These are phyloP conservation scores for Stachybotrys elegans DNA, from an alignment of 2,329 filamentous ascomycete species.

Conservation along the genomic window DNA sequence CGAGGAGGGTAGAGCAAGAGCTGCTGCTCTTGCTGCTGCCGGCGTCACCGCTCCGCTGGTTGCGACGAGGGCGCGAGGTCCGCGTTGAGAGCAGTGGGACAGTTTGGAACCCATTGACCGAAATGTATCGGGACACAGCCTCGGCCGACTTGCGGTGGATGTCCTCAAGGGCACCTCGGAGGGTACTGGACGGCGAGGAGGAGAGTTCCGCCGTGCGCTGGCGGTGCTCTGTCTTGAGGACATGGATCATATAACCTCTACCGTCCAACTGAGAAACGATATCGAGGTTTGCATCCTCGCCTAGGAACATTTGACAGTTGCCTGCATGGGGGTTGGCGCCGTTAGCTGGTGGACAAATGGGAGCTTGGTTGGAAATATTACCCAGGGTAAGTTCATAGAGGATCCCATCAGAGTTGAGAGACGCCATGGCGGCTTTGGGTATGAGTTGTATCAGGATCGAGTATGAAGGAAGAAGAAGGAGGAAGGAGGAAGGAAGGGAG, in stretches of 20 bases:
- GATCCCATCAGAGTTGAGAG: too few relatives aligned
- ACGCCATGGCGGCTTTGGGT: too few relatives aligned
- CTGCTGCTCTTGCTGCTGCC: too few relatives aligned
- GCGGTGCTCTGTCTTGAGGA: constrained; percentile 18
- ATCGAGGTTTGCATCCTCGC: constrained; percentile 14
- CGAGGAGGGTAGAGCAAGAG: too few relatives aligned
- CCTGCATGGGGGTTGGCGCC: too few relatives aligned
- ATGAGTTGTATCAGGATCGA: too few relatives aligned
- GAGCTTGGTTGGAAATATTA: too few relatives aligned
- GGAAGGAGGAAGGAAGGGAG: too few relatives aligned
- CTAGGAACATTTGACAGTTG: constrained; percentile 21
- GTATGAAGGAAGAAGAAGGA: too few relatives aligned
- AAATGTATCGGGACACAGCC: constrained; percentile 24
- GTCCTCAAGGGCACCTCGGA: constrained; percentile 26
- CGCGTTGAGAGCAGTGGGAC: constrained; percentile 9
- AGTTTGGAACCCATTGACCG: constrained; percentile 26
- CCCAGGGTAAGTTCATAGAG: too few relatives aligned
- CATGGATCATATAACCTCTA: constrained; percentile 16
- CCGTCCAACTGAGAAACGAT: constrained; percentile 17
- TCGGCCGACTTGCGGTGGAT: constrained; percentile 34
- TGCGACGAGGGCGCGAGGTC: background rate
- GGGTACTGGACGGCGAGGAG: constrained; percentile 23
- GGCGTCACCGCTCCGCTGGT: background rate
- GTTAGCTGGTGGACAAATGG: too few relatives aligned
- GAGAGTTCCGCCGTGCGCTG: constrained; percentile 23